Evolutionary conservation across 768 basidiomycete species (phyloP), one percentile per base, ranked within the genome.

Genomic region (Lactarius vividus): DNA sequence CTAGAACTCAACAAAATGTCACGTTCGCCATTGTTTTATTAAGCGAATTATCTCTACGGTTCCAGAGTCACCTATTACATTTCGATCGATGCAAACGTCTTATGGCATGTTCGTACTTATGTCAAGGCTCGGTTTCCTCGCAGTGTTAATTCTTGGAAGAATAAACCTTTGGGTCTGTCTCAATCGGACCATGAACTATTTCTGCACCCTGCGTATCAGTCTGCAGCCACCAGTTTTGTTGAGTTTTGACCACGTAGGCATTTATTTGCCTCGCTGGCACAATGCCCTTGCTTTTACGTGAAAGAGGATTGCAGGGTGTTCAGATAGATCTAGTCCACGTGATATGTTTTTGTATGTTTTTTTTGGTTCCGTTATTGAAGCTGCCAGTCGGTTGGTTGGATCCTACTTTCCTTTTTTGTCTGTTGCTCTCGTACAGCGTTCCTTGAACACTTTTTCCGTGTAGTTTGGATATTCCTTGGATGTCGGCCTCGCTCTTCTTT

Each of bases 391-490:
- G 44, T 31, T 18, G 57, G 28, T 46, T 42, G 56, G 46, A 29
- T 63, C 42, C 58, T 59, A 20, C 6, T 57, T 61, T 66, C 64
- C 65, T 59, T 61, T 59, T 62, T 67, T 29, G 64, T 46, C 52
- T 63, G 26, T 35, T 28, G 37, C 49, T 53, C 33, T 58, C 62
- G 62, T 40, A 57, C 62, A 61, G 54, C 66, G 20, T 52, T 66
- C 60, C 57, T 60, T 68, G 67, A 40, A 53, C 61, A 44, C 61
- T 29, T 59, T 63, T 60, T 52, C 62, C 35, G 62, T 67, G 61
- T 61, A 39, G 42, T 62, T 66, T 59, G 61, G 35, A 29, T 62
- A 62, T 40, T 62, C 35, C 35, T 59, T 58, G 56, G 58, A 66
- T 68, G 52, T 66, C 64, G 58, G 35, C 20, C 67, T 66, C 49